Conservation (phyloP, 2,329 filamentous ascomycete genomes). For the Amesomyces nigricolor region DNA sequence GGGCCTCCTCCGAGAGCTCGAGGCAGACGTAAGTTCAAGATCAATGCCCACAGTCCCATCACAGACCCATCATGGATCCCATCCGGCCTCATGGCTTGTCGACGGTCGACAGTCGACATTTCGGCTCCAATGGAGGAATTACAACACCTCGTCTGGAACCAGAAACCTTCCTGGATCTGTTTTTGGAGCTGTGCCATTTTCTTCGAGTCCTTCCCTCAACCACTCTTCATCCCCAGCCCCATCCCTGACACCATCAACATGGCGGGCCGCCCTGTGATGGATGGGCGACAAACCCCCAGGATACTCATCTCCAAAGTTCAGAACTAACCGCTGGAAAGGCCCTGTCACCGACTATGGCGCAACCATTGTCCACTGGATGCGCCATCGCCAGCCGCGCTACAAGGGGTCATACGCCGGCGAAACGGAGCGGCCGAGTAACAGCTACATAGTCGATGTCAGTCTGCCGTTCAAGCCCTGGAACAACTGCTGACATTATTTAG, state of each 20-base stretch:
- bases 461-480: neutral
- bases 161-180: no score
- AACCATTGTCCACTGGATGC: constrained; percentile 87
- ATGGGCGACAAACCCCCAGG: neutral
- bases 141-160: no score
- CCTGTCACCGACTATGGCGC: constrained; percentile 91
- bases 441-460: constrained; percentile 83
- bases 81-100: neutral
- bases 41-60: neutral
- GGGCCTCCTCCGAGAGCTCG: constrained; percentile 22
- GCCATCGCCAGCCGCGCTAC: constrained; percentile 70
- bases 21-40: constrained; percentile 25
- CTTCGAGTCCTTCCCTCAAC: no score
- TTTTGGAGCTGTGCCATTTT: no score
- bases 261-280: neutral
- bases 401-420: constrained; percentile 67
- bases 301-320: neutral
- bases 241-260: neutral
- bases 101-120: no score
- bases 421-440: constrained; percentile 75
- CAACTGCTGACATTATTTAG: constrained; percentile 39
- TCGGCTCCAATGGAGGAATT: no score
- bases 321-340: constrained; percentile 45
- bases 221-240: no score
- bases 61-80: neutral